Evolutionary conservation across 164 flowering plant species (phyloP), one percentile per base, ranked within the genome.

Genomic region (Sextonia rubra): DNA sequence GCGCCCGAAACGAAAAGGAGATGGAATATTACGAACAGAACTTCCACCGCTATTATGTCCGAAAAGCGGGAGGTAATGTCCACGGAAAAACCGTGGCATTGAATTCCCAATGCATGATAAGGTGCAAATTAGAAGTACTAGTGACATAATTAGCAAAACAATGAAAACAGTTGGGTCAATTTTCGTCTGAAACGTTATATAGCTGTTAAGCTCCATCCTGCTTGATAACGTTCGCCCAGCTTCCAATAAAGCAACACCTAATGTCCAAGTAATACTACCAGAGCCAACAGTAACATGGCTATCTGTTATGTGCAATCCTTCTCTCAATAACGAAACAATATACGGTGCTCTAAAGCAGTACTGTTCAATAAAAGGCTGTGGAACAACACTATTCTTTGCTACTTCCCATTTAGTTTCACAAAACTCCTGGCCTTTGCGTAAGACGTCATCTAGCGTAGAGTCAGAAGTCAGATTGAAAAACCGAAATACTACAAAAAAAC

Each of bases 291-390:
- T 77, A 22, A 95, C 85, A 64, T 88, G 83, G 23, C 79, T 77
- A 79, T 91, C 98, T 9, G 85, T 80, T 29, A 95, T 93, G 70
- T 91, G 94, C 81, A 95, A 81, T 63, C 99, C 99, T 68, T 93
- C 97, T 80, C 99, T 86, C 85, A 95, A 71, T 49, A 95, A 75
- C 17, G 83, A 85, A 22, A 85, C 93, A 69, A 95, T 77, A 72
- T 95, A 95, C 2, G 98, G 99, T 47, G 99, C 97, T 81, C 99
- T 89, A 69, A 93, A 95, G 82, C 99, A 95, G 79, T 95, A 95
- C 66, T 95, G 99, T 78, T 95, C 99, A 64, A 95, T 88, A 73
- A 87, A 95, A 58, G 98, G 98, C 82, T 95, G 99, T 24, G 98
- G 97, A 25, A 81, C 77, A 70, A 95, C 99, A 82, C 99, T 95